Percentiles rank a stretch among this genome's conserved stretches.
Evolutionary conservation across 179 eudicot genomes (phyloP).

Genomic region (Silene coronaria): DNA sequence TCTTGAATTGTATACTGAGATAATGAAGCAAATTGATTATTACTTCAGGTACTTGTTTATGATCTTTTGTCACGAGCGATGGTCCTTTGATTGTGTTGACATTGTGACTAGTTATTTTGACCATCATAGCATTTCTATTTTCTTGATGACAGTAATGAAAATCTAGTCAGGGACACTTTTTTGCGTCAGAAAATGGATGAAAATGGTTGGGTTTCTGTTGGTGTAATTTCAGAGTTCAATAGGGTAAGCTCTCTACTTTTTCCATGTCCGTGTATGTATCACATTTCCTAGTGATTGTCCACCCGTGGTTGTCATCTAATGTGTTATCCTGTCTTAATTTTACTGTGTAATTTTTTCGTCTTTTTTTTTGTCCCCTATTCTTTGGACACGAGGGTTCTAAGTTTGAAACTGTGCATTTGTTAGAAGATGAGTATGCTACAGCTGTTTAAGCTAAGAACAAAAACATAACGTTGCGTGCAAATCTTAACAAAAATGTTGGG

Average conservation of each 20-base stretch:
- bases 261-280: neutral
- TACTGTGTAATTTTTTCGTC: neutral
- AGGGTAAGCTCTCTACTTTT: conserved; percentile 40
- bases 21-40: conserved; percentile 72
- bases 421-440: neutral
- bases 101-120: neutral
- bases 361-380: neutral
- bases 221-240: conserved; percentile 63
- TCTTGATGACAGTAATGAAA: conserved; percentile 56
- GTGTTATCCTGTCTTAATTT: neutral
- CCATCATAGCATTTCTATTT: neutral
- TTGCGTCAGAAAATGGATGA: conserved; percentile 74
- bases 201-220: conserved; percentile 78
- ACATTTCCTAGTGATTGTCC: neutral
- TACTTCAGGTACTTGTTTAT: conserved; percentile 66
- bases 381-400: neutral
- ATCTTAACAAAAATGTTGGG: neutral
- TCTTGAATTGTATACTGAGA: conserved; percentile 40
- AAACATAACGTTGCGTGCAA: neutral
- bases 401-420: neutral
- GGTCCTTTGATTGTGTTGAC: neutral
- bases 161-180: conserved; percentile 71
- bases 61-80: neutral
- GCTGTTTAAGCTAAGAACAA: neutral
- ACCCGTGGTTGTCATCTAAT: conserved; percentile 8